These are phyloP conservation scores for Collybia mongolica DNA, from an alignment of 768 basidiomycete species.

Conservation along the genomic window DNA sequence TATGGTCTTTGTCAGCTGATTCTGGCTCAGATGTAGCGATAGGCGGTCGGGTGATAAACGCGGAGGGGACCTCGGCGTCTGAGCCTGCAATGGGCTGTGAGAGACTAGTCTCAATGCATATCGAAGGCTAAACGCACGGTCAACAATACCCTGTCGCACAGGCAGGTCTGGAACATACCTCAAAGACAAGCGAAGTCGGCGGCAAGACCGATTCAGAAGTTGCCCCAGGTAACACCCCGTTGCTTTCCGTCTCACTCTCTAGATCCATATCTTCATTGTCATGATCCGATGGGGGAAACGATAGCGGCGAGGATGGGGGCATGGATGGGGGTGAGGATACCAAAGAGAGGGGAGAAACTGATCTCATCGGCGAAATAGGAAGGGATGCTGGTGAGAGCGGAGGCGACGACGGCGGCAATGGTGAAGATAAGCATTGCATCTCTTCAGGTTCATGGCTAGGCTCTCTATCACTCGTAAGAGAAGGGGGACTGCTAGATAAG, in stretches of 20 bases:
- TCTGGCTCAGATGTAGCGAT: too few relatives aligned
- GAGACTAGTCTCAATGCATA: too few relatives aligned
- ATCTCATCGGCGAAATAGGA: constrained; percentile 7
- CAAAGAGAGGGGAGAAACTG: constrained; percentile 15
- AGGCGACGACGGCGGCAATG: constrained; percentile 20
- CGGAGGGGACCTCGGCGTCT: too few relatives aligned
- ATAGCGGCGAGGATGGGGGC: constrained; percentile 15
- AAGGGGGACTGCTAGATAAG: constrained; percentile 17
- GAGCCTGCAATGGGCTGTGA: too few relatives aligned
- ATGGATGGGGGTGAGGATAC: constrained; percentile 14
- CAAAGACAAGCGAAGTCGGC: background rate
- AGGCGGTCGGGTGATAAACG: too few relatives aligned
- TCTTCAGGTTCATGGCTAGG: constrained; percentile 29
- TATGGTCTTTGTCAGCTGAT: too few relatives aligned
- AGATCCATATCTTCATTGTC: background rate
- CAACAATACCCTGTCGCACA: too few relatives aligned
- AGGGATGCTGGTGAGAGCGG: constrained; percentile 9
- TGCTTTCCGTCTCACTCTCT: background rate
- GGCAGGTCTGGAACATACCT: background rate
- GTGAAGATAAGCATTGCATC: constrained; percentile 11
- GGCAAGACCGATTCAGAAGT: background rate
- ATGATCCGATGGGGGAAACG: background rate
- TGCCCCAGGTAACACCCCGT: background rate
- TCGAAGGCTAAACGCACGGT: too few relatives aligned
- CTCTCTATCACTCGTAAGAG: constrained; percentile 29